phyloP scores from a whole-genome alignment of 1,284 basidiomycete genomes.

The Melampsora larici-populina region DNA sequence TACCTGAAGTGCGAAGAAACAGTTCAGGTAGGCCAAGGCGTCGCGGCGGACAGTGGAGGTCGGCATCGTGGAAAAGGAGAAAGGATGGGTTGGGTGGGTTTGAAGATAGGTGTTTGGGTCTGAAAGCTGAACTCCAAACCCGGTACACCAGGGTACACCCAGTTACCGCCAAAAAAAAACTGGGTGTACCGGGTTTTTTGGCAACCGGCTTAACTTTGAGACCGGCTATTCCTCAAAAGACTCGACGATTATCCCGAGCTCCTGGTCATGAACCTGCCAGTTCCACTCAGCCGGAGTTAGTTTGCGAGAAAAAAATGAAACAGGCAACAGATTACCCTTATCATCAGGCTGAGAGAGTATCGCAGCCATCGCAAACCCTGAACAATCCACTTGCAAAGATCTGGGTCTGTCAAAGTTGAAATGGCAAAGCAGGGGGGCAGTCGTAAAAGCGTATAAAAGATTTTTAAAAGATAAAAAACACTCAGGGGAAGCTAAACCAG shows the following conservation, averaged over 20 bases:
- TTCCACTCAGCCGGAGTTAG: not conserved
- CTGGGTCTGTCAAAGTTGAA: slow-evolving; percentile 8
- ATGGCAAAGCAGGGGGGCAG: not conserved
- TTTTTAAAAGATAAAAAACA: not conserved
- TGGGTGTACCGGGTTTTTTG: no score
- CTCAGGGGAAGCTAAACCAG: not conserved
- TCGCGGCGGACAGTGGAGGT: no score
- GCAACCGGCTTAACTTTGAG: no score
- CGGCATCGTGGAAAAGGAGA: no score
- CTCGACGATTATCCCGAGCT: not conserved
- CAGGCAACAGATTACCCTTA: not conserved
- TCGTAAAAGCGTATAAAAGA: not conserved
- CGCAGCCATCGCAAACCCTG: slow-evolving; percentile 3
- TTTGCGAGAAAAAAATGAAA: slow-evolving; percentile 14
- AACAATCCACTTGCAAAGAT: no score
- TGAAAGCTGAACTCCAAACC: no score
- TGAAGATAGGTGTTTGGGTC: no score
- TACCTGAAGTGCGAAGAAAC: no score
- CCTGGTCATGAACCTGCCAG: slow-evolving; percentile 10
- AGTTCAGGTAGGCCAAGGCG: no score
- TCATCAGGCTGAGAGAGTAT: not conserved
- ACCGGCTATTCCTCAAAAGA: not conserved
- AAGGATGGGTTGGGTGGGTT: no score
- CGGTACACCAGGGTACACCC: no score
- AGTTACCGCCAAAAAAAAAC: no score